Percentiles rank a stretch among this genome's conserved stretches.
Conservation (phyloP, 192 early-diverging fungal genomes). For the Umbelopsis isabellina region DNA sequence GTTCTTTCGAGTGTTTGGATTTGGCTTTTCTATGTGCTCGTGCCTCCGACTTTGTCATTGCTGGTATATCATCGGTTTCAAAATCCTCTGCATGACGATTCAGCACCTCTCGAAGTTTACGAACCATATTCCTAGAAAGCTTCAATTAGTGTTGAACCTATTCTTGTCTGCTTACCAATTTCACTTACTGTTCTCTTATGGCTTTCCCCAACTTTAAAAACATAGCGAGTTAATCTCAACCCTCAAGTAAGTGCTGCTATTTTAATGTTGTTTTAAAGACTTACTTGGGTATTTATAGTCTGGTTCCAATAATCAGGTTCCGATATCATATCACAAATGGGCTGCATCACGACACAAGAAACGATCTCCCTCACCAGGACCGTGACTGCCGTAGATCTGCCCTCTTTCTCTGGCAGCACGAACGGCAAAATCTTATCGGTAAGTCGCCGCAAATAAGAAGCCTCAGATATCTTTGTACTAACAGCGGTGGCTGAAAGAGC, state of each 20-base stretch:
- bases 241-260: conserved; percentile 35
- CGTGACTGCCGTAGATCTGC: conserved; percentile 58
- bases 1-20: background rate
- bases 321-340: conserved; percentile 65
- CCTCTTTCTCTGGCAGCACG: conserved; percentile 63
- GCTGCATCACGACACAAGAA: conserved; percentile 67
- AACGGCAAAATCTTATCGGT: conserved; percentile 65
- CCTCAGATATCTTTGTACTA: conserved; percentile 49
- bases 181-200: conserved; percentile 55
- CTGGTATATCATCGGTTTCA: conserved; percentile 26
- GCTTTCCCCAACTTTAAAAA: conserved; percentile 49
- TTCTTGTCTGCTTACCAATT: background rate
- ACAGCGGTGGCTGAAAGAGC: conserved; percentile 55
- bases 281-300: conserved; percentile 67
- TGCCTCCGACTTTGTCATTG: conserved; percentile 6
- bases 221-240: background rate
- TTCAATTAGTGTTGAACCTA: background rate
- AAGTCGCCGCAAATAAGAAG: conserved; percentile 65
- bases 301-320: conserved; percentile 93
- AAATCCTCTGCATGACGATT: conserved; percentile 62
- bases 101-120: conserved; percentile 67
- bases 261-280: conserved; percentile 40
- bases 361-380: conserved; percentile 79
- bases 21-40: conserved; percentile 1
- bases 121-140: conserved; percentile 64